A percentile compares a stretch with the other conserved stretches of the same genome.
These are phyloP conservation scores for Penicillium decumbens DNA, from an alignment of 2,329 filamentous ascomycete species.

Conservation along the genomic window DNA sequence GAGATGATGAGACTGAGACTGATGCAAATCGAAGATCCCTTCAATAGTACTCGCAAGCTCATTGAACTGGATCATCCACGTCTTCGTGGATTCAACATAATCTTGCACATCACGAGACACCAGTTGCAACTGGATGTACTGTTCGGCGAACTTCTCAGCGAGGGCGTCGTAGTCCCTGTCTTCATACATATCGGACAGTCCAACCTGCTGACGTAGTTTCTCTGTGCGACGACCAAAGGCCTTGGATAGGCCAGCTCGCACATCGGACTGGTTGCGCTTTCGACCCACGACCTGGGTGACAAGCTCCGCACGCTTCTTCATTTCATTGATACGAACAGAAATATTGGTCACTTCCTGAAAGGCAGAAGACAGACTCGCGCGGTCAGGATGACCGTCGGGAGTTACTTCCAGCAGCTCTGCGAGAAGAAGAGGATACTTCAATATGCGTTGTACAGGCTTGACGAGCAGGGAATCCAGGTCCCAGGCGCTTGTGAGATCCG, in stretches of 20 bases:
- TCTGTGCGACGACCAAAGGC: slow-evolving; percentile 86
- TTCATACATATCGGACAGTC: slow-evolving; percentile 63
- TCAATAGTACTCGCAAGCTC: slow-evolving; percentile 79
- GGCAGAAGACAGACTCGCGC: slow-evolving; percentile 63
- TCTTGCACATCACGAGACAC: slow-evolving; percentile 91
- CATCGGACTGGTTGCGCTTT: slow-evolving; percentile 83
- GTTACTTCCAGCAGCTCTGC: slow-evolving; percentile 75
- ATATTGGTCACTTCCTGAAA: slow-evolving; percentile 63
- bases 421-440: slow-evolving; percentile 87
- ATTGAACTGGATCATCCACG: slow-evolving; percentile 75
- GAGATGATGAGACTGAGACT: slow-evolving; percentile 68
- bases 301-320: slow-evolving; percentile 89
- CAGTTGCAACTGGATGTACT: slow-evolving; percentile 87
- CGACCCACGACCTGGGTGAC: slow-evolving; percentile 83
- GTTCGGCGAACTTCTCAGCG: slow-evolving; percentile 82
- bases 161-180: slow-evolving; percentile 76
- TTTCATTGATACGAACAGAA: slow-evolving; percentile 74
- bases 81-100: slow-evolving; percentile 75
- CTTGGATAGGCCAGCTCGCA: slow-evolving; percentile 76
- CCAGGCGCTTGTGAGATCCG: slow-evolving; percentile 90
- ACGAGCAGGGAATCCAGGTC: slow-evolving; percentile 92
- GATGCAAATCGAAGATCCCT: slow-evolving; percentile 65
- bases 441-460: slow-evolving; percentile 90
- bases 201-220: slow-evolving; percentile 70
- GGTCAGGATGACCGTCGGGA: slow-evolving; percentile 77